Percentiles rank a stretch among this genome's conserved stretches.
Evolutionary conservation across 345 rosid species (phyloP).

Genomic region (Gossypioides kirkii): DNA sequence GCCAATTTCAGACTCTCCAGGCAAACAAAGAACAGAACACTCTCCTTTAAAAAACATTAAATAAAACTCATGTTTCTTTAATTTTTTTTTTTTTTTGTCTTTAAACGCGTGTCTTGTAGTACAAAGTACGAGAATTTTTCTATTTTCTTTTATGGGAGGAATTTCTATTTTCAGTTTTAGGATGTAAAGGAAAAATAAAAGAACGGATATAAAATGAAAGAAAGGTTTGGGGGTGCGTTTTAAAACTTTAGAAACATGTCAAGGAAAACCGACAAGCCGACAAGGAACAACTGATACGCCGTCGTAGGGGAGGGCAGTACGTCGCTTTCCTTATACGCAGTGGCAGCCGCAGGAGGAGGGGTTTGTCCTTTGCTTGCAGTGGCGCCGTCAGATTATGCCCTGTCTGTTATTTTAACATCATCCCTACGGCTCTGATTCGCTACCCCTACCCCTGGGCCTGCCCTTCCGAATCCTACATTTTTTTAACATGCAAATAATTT

Average conservation of each 20-base stretch:
- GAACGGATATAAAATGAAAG: no score
- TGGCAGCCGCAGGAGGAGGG: conserved; percentile 1
- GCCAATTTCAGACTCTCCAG: neutral
- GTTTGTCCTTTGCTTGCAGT: neutral
- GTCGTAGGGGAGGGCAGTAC: neutral
- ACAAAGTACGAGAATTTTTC: neutral
- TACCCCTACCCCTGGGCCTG: neutral
- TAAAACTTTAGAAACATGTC: neutral
- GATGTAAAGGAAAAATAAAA: no score
- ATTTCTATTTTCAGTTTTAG: no score
- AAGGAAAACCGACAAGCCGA: conserved; percentile 14
- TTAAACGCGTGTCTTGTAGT: neutral
- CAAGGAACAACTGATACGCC: conserved; percentile 14
- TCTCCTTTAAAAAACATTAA: neutral
- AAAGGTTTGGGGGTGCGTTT: neutral
- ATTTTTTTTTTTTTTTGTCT: neutral
- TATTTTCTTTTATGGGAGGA: no score
- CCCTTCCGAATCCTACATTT: neutral
- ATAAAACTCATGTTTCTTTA: neutral
- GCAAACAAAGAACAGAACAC: neutral
- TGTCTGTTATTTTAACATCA: neutral
- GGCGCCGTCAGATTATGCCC: conserved; percentile 11
- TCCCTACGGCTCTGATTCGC: neutral
- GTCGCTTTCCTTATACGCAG: neutral
- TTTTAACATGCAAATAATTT: neutral